Evolutionary conservation across 768 basidiomycete genomes (phyloP).

Genomic region (Kwoniella mangroviensis): DNA sequence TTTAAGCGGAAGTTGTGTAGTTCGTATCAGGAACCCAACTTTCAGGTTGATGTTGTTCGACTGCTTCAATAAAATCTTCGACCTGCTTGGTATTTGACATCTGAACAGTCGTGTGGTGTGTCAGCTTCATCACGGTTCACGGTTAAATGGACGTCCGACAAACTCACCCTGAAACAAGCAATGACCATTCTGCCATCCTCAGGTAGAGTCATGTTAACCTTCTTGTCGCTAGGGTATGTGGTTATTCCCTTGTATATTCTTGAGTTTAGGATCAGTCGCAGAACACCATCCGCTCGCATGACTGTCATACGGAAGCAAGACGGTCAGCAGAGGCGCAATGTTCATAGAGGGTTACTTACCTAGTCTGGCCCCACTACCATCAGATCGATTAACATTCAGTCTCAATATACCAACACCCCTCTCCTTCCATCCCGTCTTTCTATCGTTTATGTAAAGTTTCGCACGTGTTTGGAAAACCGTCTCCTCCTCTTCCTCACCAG

Average conservation of each 20-base stretch:
- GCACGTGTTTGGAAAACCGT: conserved; percentile 56
- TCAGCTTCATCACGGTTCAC: neutral
- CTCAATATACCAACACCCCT: conserved; percentile 57
- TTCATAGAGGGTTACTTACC: conserved; percentile 43
- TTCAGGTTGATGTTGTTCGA: conserved; percentile 43
- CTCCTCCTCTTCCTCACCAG: conserved; percentile 60
- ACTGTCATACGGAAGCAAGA: conserved; percentile 38
- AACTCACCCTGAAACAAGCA: conserved; percentile 50
- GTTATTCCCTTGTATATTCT: conserved; percentile 56
- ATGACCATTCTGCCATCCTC: conserved; percentile 44
- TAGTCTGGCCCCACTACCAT: conserved; percentile 53
- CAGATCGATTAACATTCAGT: conserved; percentile 52
- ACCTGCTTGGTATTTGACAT: conserved; percentile 36
- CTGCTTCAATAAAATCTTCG: conserved; percentile 34
- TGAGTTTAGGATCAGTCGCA: conserved; percentile 59
- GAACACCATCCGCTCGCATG: conserved; percentile 60
- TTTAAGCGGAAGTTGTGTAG: too few relatives aligned
- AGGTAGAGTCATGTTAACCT: conserved; percentile 47
- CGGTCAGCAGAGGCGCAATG: neutral
- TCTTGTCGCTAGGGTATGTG: conserved; percentile 52
- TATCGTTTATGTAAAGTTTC: conserved; percentile 57
- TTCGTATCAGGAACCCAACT: neutral
- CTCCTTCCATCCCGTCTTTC: conserved; percentile 57
- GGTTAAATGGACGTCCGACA: too few relatives aligned
- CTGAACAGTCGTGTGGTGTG: neutral